These are phyloP conservation scores for Rhodamnia rubescens DNA, from an alignment of 345 rosid genomes.

Conservation along the genomic window DNA sequence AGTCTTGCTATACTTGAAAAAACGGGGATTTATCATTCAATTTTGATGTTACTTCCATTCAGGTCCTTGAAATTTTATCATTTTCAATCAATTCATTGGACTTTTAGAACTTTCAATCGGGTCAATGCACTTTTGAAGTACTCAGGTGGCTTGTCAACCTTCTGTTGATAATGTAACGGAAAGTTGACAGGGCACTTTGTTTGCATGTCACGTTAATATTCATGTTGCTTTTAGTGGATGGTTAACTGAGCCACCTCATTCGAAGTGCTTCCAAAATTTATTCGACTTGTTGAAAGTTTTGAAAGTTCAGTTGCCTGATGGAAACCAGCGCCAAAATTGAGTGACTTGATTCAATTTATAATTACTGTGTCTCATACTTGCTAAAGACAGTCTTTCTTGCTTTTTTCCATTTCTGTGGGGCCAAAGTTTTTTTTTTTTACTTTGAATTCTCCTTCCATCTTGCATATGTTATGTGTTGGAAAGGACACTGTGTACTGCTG, in stretches of 20 bases:
- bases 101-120: not conserved
- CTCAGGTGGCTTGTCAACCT: not conserved
- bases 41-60: not conserved
- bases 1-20: not conserved
- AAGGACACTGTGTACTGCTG: not conserved
- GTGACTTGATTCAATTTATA: not conserved
- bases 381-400: not conserved
- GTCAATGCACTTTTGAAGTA: not conserved
- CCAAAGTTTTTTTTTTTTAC: too few species aligned
- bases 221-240: not conserved
- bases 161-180: not conserved
- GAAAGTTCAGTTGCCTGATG: not conserved
- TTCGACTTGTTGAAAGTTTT: not conserved
- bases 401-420: not conserved
- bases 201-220: not conserved
- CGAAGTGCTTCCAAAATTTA: not conserved
- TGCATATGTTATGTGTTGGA: not conserved
- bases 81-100: not conserved
- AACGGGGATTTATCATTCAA: not conserved
- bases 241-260: not conserved
- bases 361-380: not conserved
- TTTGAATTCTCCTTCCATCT: not conserved
- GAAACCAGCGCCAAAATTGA: not conserved
- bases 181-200: not conserved
- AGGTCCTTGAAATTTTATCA: not conserved